Evolutionary conservation across 148 eudicot genomes (phyloP), one percentile per base, ranked within the genome.

Genomic region (Chenopodium quinoa): DNA sequence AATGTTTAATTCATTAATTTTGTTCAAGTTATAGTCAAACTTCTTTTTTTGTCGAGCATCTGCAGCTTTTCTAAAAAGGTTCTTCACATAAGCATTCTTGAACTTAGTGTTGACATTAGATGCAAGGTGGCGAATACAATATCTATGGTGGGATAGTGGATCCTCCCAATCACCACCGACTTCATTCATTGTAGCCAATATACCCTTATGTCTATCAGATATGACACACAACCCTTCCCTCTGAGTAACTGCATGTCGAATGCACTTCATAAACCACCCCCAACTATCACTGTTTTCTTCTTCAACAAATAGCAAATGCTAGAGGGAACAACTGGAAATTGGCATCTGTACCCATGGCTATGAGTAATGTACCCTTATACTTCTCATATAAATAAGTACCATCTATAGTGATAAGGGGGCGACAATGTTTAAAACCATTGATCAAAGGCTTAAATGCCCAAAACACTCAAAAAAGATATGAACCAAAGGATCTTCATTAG

Each of bases 381-480:
- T 77, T 77, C 1, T 58, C 79, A 60, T 77, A 37, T 2, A 77
- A 7, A 25, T 78, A 73, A 20, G 80, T 66, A 5, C 63, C 46
- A 46, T 78, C 80, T 22, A 78, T 48, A 17, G 73, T 78, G 20
- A 65, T 65, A 1, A 78, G 2, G 4, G 63, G 80, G 4, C 63
- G 25, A 27, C 44, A 78, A 25, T 78, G 63, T 1, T n/a, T 12
- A 37, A 77, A 77, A 4, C 79, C 79, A 1, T 69, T 34, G 31
- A 70, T 79, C 6, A 32, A 70, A 17, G 82, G 77, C 31, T 46
- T 52, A 44, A 80, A 80, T 13, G 58, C 64, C 73, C 73, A 78
- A 68, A 66, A 66, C 25, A 78, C 73, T 25, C 81, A 1, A 5
- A 19, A 48, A 79, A 79, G 7, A 79, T 19, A 0, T 12, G 9